Percentiles rank a stretch among this genome's conserved stretches.
Evolutionary conservation across 2,329 filamentous ascomycete species (phyloP).

Genomic region (Colletotrichum shisoi): DNA sequence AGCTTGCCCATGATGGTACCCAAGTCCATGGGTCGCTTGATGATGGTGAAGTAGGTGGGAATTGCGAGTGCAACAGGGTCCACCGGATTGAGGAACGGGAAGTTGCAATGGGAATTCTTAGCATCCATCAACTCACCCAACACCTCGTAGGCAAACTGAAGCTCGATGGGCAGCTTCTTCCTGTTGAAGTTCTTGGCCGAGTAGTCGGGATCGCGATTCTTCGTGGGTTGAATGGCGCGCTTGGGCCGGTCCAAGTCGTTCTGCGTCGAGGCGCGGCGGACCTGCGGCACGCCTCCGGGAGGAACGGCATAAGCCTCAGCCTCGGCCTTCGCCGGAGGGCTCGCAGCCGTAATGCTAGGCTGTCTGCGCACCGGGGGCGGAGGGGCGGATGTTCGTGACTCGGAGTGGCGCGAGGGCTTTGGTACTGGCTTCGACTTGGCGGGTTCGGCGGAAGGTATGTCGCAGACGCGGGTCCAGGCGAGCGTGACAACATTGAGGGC

Average conservation of each 20-base stretch:
- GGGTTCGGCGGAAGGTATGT: conserved; percentile 61
- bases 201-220: conserved; percentile 90
- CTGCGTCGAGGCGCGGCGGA: conserved; percentile 83
- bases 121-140: conserved; percentile 78
- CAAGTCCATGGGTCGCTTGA: conserved; percentile 97
- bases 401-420: conserved; percentile 58
- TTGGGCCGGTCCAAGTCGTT: conserved; percentile 83
- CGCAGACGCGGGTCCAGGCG: conserved; percentile 57
- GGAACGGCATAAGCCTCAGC: conserved; percentile 73
- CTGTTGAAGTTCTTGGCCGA: conserved; percentile 81
- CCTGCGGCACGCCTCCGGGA: conserved; percentile 79
- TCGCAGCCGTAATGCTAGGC: conserved; percentile 46
- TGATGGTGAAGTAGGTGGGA: conserved; percentile 88
- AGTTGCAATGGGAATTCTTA: conserved; percentile 73
- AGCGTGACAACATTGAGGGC: conserved; percentile 65
- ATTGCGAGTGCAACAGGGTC: conserved; percentile 95
- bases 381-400: conserved; percentile 52
- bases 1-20: conserved; percentile 82
- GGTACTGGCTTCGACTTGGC: conserved; percentile 63
- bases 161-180: conserved; percentile 86
- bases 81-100: conserved; percentile 82
- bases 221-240: conserved; percentile 90
- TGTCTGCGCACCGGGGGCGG: conserved; percentile 46
- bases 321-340: conserved; percentile 47
- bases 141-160: conserved; percentile 88